Conservation (phyloP, 441 rosid genomes). For the Croton laevigatus region DNA sequence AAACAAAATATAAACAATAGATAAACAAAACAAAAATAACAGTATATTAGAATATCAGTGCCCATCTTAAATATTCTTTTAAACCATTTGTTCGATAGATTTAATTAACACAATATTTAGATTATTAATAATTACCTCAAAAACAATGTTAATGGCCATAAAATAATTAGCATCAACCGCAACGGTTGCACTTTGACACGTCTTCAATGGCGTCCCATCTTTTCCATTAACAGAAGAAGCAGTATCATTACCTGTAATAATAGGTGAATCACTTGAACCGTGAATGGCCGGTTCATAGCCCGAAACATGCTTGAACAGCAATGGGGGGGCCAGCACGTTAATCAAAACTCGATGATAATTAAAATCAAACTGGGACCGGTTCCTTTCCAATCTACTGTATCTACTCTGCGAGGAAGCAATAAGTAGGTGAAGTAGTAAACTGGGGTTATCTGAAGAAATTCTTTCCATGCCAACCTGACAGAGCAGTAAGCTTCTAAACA, state of each 20-base stretch:
- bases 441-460: background rate
- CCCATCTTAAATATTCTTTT: no score
- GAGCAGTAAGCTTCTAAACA: constrained; percentile 12
- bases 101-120: no score
- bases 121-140: constrained; percentile 44
- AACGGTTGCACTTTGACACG: constrained; percentile 61
- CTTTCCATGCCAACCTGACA: background rate
- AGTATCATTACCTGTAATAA: constrained; percentile 64
- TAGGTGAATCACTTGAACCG: no score
- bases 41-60: no score
- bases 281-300: no score
- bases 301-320: no score
- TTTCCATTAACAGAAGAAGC: constrained; percentile 39
- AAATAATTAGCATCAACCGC: constrained; percentile 54
- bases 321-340: background rate
- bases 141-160: constrained; percentile 51
- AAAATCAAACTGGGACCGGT: background rate
- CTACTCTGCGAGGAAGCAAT: background rate
- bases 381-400: background rate
- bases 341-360: background rate
- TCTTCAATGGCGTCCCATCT: constrained; percentile 50
- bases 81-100: no score
- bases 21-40: no score
- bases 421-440: background rate
- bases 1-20: no score